These are phyloP conservation scores for Backusella westeae DNA, from an alignment of 192 early-diverging fungal species.

Conservation along the genomic window DNA sequence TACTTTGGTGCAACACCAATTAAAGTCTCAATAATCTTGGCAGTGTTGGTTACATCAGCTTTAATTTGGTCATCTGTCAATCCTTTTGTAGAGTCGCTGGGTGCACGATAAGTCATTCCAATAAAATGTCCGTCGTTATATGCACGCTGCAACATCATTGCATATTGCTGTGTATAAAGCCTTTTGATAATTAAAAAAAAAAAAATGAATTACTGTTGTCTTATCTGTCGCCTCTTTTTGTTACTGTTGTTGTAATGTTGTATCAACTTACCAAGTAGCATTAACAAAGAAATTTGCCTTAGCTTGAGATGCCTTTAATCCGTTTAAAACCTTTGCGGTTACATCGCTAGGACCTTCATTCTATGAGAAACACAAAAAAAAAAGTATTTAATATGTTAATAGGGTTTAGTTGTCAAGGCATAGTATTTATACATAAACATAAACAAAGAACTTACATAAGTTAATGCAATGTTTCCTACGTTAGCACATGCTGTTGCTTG, in stretches of 20 bases:
- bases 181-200: background rate
- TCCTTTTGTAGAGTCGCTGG: conserved; percentile 41
- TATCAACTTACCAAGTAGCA: conserved; percentile 40
- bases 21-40: conserved; percentile 41
- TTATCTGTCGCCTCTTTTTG: background rate
- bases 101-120: conserved; percentile 54
- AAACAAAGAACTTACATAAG: conserved; percentile 33
- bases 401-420: background rate
- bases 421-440: background rate
- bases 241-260: background rate
- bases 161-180: conserved; percentile 52
- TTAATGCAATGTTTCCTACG: conserved; percentile 45
- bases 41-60: conserved; percentile 43
- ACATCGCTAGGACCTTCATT: conserved; percentile 55
- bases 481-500: conserved; percentile 46
- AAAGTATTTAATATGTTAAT: background rate
- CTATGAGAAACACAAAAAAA: conserved; percentile 21
- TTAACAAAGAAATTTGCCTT: conserved; percentile 53
- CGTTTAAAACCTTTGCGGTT: conserved; percentile 51
- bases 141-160: conserved; percentile 48
- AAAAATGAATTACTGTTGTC: background rate
- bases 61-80: conserved; percentile 43
- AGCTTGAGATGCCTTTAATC: conserved; percentile 45
- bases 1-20: conserved; percentile 52
- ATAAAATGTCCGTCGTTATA: conserved; percentile 55